Percentiles rank a stretch among this genome's conserved stretches.
phyloP scores from a whole-genome alignment of 208 protist species.

The Trypanosoma mega region DNA sequence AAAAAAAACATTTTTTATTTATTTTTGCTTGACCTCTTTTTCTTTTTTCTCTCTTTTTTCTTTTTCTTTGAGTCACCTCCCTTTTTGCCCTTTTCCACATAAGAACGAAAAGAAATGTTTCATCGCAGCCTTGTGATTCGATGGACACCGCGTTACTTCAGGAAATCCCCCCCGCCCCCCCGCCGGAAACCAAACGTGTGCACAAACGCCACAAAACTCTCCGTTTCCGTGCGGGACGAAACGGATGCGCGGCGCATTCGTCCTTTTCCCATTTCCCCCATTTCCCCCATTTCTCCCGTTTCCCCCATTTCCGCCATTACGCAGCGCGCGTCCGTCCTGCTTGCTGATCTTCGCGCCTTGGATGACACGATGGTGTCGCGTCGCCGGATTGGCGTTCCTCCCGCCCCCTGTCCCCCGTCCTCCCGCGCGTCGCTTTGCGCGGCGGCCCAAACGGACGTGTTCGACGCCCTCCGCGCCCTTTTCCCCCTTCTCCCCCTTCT shows the following conservation, averaged over 20 bases:
- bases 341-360: background rate
- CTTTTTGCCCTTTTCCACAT: too few relatives aligned
- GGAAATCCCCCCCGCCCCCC: background rate
- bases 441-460: constrained; percentile 15
- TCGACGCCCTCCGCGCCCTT: too few relatives aligned
- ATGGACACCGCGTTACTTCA: constrained; percentile 57
- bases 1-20: constrained; percentile 1
- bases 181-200: background rate
- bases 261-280: background rate
- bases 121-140: constrained; percentile 20
- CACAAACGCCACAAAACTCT: background rate
- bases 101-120: constrained; percentile 54
- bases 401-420: background rate
- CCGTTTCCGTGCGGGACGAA: too few relatives aligned
- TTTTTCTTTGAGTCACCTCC: too few relatives aligned
- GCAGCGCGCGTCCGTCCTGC: constrained; percentile 1
- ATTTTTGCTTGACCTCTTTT: constrained; percentile 8
- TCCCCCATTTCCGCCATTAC: background rate
- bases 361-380: background rate
- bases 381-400: background rate
- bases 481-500: too few relatives aligned
- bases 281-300: too few relatives aligned
- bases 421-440: background rate
- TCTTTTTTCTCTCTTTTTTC: background rate
- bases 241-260: background rate